Base-by-base conservation (phyloP, 2,329 filamentous ascomycete species). In the Paraconiothyrium brasiliense region DNA sequence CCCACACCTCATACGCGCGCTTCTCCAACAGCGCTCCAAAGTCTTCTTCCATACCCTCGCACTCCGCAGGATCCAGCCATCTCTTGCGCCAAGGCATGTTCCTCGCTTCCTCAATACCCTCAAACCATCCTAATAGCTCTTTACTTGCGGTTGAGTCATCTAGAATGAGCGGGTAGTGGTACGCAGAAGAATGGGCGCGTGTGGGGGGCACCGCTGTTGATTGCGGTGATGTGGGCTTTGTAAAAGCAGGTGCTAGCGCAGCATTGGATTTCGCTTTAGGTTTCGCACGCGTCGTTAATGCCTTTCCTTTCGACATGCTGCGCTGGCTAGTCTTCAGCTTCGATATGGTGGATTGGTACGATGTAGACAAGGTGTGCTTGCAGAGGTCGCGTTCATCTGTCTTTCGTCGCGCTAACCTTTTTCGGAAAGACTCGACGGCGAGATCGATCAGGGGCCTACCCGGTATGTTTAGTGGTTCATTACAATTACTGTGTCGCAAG, bases 1-100 rank as follows among this genome's bases (percentile, higher is more conserved):
- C 88, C 86, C 87, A 89, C 50, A 90, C 87, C 72, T 89, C 84
- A 76, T 90, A 90, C 1, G 87, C 87, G 51, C 87, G 84, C 34
- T 78, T 82, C 60, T 84, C 83, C 11, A 89, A 78, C 2, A 73
- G 74, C n/a, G 60, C 50, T 11, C 52, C 63, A 9, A 85, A 76
- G n/a, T 78, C 75, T 1, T 71, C 63, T 27, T 71, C 62, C 9
- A 30, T 51, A 4, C 58, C 66, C 1, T 65, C 49, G 30, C 60
- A 64, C 1, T 71, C 67, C 16, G 78, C 68, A 9, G 83, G 83
- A 57, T 87, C 76, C 56, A 86, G 78, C 85, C 86, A 90, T 2
- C 81, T 63, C 66, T 87, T 86, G 34, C 87, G 84, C 76, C 76
- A 78, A 3, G 76, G 76, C 76, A 78, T 78, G n/a, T 66, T 70